Evolutionary conservation across 495 filamentous ascomycete species (phyloP), one percentile per base, ranked within the genome.

Genomic region (Daldinia grandis): DNA sequence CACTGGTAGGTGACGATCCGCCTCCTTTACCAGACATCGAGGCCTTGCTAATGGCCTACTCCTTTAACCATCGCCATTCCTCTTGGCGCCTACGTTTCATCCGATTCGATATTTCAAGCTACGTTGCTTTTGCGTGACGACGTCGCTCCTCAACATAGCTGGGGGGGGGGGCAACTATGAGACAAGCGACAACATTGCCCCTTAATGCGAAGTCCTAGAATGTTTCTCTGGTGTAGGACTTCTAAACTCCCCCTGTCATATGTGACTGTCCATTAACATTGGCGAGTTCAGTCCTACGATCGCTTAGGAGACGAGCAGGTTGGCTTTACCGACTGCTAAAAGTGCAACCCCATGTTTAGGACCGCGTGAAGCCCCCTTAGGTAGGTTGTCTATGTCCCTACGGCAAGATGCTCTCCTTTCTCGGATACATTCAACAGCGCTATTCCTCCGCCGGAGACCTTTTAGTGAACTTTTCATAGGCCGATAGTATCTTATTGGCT

Each of bases 61-160:
- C 15, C 25, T 19, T 25, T 7, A 25, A 27, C 5, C 30, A 47
- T 9, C 24, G 8, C 1, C 12, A 15, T 15, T 8, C 17, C 49
- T 1, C 49, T 53, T 55, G 27, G 35, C 47, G 8, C 28, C 7
- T 15, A n/a, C 30, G 33, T 25, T 25, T 56, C 8, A 53, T 57
- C 50, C 31, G 19, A 64, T 57, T 68, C 64, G 64, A 64, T 40
- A 27, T 40, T 38, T 10, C 10, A 10, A 21, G 47, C 17, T 40
- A 17, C 15, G 4, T 33, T 8, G 58, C 25, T 47, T 56, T 63
- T 38, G 10, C 25, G 38, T 38, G 12, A 7, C 15, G 49, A 30
- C 49, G 27, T 53, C 49, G 27, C 9, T 9, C 24, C 25, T 53
- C 25, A 30, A 25, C 54, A 25, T 33, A 40, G 19, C 14, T 17